A percentile compares a stretch with the other conserved stretches of the same genome.
Evolutionary conservation across 2,329 filamentous ascomycete species (phyloP).

Genomic region (Cladosporium sp.): DNA sequence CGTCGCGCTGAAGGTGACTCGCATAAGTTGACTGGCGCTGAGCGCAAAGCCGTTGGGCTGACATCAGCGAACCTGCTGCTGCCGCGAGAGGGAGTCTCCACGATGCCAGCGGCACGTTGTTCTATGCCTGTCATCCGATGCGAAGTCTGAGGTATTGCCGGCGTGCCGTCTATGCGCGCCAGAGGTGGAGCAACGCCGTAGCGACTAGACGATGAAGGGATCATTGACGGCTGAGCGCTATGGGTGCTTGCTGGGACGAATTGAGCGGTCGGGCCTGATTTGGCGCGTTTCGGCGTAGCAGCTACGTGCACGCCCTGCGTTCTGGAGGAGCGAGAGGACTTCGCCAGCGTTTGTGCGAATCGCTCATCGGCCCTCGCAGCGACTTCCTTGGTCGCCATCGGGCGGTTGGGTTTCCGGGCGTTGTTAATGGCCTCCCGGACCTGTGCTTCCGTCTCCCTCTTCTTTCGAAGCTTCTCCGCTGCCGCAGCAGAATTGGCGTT

Average conservation of each 20-base stretch:
- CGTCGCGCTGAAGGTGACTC: conserved; percentile 21
- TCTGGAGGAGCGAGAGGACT: conserved; percentile 2
- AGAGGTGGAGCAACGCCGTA: not conserved
- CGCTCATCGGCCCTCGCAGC: conserved; percentile 62
- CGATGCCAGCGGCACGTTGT: conserved; percentile 20
- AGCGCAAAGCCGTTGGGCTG: not conserved
- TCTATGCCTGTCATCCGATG: conserved; percentile 15
- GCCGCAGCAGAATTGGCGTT: conserved; percentile 47
- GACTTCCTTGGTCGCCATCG: conserved; percentile 59
- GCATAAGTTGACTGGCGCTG: not conserved
- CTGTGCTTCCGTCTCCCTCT: conserved; percentile 62
- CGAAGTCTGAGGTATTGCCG: not conserved
- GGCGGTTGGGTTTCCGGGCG: conserved; percentile 69
- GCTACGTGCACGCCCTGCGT: conserved; percentile 1
- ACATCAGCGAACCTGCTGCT: conserved; percentile 3
- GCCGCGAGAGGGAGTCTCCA: conserved; percentile 39
- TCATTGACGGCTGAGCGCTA: not conserved
- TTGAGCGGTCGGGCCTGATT: not conserved
- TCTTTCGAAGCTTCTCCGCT: conserved; percentile 57
- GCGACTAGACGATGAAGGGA: conserved; percentile 3
- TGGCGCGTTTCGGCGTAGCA: conserved; percentile 1
- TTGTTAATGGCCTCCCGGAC: conserved; percentile 67
- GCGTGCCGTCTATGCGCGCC: not conserved
- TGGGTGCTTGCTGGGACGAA: conserved; percentile 2
- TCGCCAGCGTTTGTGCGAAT: conserved; percentile 22